Conservation (phyloP, 2,329 filamentous ascomycete genomes). For the Sphaceloma murrayae region DNA sequence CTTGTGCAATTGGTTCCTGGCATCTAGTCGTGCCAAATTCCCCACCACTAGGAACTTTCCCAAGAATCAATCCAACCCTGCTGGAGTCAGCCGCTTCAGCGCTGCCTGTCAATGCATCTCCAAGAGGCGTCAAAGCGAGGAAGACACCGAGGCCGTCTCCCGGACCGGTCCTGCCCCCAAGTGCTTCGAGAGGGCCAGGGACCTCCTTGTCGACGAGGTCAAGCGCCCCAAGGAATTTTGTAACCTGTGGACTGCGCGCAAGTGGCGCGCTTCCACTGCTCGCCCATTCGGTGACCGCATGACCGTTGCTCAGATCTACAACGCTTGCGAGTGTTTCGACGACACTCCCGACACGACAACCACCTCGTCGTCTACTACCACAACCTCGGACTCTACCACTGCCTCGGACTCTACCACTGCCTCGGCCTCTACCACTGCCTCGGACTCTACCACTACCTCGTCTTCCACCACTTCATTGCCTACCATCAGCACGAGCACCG, state of each 20-base stretch:
- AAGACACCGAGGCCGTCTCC: not conserved
- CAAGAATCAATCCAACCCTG: not conserved
- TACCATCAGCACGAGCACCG: too few species aligned
- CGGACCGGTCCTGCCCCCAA: not conserved
- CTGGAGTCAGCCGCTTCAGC: conserved; percentile 6
- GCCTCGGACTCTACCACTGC: not conserved
- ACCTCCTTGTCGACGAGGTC: not conserved
- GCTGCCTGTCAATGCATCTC: conserved; percentile 11
- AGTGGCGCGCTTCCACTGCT: not conserved
- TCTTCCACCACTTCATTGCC: not conserved
- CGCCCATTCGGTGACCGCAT: conserved; percentile 3
- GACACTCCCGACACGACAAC: not conserved
- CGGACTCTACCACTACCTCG: not conserved
- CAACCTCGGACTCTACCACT: not conserved
- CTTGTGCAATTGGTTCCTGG: conserved; percentile 8
- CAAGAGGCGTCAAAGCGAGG: conserved; percentile 6
- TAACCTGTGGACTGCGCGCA: not conserved
- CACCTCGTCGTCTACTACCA: not conserved
- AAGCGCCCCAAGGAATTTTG: not conserved
- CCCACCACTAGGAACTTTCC: not conserved
- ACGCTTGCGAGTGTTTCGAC: conserved; percentile 6
- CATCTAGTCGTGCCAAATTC: not conserved
- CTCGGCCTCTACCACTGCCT: not conserved
- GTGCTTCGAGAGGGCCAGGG: not conserved
- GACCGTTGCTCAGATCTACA: conserved; percentile 12